Evolutionary conservation across 2,329 filamentous ascomycete genomes (phyloP), one percentile per base, ranked within the genome.

Genomic region (Cordyceps tenuipes): DNA sequence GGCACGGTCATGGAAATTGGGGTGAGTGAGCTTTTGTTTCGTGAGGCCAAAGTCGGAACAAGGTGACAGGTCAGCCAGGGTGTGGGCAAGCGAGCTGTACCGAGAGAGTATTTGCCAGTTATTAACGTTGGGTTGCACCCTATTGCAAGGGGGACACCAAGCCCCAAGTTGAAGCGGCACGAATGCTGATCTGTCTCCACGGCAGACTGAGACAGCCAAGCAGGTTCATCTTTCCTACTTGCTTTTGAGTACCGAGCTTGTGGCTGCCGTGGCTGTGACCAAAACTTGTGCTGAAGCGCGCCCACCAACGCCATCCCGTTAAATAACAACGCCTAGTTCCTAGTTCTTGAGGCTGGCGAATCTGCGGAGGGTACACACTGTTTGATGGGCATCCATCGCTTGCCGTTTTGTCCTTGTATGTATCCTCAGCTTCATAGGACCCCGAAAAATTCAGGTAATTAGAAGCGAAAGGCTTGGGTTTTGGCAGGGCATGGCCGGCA

Each of bases 51-150:
- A 36, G 34, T 36, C 12, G 13, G 23, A 23, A 23, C n/a, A 8
- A 46, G 43, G 46, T 51, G 55, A 58, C 55, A 58, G 47, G 47
- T 41, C 46, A 26, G n/a, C 44, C 53, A 48, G 53, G 53, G 43
- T 36, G 53, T 13, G 17, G 21, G 51, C 21, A 15, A 17, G 52
- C 41, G 23, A 29, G 39, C 21, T 23, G 23, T 23, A n/a, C n/a
- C n/a, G n/a, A n/a, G n/a, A n/a, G n/a, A n/a, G n/a, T n/a, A 54
- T 19, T 41, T 29, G 1, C 29, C 29, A 29, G 29, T 29, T 23
- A 4, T 23, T 4, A 29, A 29, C 29, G 29, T 29, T 29, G 7
- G 7, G 29, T 29, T 53, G 51, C 19, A 23, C 44, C 39, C 44
- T 23, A 39, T 50, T 5, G 26, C 49, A 29, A 29, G 52, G 31